phyloP scores from a whole-genome alignment of 1,139 yeast species.

The Lodderomyces orthopsilosis region DNA sequence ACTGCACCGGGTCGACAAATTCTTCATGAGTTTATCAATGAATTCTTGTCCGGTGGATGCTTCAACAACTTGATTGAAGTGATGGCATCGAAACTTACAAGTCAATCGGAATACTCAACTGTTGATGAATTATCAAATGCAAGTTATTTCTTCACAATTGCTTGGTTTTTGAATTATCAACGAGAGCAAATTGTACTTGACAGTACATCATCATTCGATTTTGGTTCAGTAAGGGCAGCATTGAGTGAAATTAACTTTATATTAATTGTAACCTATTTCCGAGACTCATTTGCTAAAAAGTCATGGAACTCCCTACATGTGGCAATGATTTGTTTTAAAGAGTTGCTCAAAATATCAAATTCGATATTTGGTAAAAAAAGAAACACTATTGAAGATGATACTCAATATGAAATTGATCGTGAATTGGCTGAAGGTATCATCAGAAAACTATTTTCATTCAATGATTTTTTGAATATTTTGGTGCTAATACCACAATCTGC shows the following conservation, averaged over 20 bases:
- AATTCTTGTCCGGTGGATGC: slow-evolving; percentile 65
- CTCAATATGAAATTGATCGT: slow-evolving; percentile 47
- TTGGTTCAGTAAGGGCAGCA: slow-evolving; percentile 64
- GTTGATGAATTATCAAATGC: slow-evolving; percentile 41
- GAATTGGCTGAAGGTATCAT: slow-evolving; percentile 50
- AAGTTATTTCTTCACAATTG: slow-evolving; percentile 54
- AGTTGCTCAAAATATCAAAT: slow-evolving; percentile 56
- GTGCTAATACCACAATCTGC: slow-evolving; percentile 65
- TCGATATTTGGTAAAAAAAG: slow-evolving; percentile 46
- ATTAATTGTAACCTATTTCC: slow-evolving; percentile 54
- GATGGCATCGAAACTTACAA: slow-evolving; percentile 14
- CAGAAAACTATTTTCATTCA: slow-evolving; percentile 57
- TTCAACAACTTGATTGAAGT: slow-evolving; percentile 61
- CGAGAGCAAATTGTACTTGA: slow-evolving; percentile 24
- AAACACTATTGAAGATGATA: slow-evolving; percentile 40
- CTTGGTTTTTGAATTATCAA: slow-evolving; percentile 64
- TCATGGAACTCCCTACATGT: slow-evolving; percentile 66
- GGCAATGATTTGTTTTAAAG: slow-evolving; percentile 66
- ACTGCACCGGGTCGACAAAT: slow-evolving; percentile 33
- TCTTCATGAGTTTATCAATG: slow-evolving; percentile 47
- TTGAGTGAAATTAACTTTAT: slow-evolving; percentile 65
- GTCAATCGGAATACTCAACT: slow-evolving; percentile 30
- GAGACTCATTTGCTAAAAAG: slow-evolving; percentile 49
- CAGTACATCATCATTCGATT: slow-evolving; percentile 35
- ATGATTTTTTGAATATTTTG: slow-evolving; percentile 58